Evolutionary conservation across 257 asterid genomes (phyloP).

Genomic region (Dorcoceras hygrometricum): DNA sequence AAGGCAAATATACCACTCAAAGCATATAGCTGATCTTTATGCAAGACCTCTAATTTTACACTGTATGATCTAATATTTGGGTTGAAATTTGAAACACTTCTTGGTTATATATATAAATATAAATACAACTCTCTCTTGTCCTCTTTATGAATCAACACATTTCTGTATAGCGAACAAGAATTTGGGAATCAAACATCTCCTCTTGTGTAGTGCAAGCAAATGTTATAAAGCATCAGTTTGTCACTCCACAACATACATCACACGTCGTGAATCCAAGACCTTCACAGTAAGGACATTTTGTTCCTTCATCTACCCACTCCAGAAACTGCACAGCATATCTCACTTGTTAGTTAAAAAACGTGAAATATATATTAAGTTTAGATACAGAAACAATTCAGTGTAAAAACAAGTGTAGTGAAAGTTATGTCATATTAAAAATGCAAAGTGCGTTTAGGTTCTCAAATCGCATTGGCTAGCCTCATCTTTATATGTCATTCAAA

Average conservation of each 20-base stretch:
- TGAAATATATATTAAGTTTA: too few species aligned
- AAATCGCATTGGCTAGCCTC: neutral
- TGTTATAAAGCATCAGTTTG: constrained; percentile 9
- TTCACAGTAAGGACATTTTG: constrained; percentile 80
- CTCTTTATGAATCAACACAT: neutral
- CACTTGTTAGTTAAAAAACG: constrained; percentile 4
- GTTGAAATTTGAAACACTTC: too few species aligned
- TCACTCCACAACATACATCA: constrained; percentile 62
- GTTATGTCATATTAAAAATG: neutral
- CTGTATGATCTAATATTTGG: too few species aligned
- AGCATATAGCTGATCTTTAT: too few species aligned
- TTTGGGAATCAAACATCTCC: neutral
- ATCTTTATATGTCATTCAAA: too few species aligned
- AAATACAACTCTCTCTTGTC: too few species aligned
- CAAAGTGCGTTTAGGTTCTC: neutral
- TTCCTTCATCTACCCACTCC: constrained; percentile 90
- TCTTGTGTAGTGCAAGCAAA: neutral
- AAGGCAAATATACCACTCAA: too few species aligned
- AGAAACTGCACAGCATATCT: constrained; percentile 56
- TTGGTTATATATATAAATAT: too few species aligned
- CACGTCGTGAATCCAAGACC: constrained; percentile 67
- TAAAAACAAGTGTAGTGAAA: neutral
- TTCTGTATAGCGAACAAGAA: neutral
- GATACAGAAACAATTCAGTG: too few species aligned
- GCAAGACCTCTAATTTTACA: too few species aligned